Evolutionary conservation across 768 basidiomycete species (phyloP).

Genomic region (Tricholoma furcatifolium): DNA sequence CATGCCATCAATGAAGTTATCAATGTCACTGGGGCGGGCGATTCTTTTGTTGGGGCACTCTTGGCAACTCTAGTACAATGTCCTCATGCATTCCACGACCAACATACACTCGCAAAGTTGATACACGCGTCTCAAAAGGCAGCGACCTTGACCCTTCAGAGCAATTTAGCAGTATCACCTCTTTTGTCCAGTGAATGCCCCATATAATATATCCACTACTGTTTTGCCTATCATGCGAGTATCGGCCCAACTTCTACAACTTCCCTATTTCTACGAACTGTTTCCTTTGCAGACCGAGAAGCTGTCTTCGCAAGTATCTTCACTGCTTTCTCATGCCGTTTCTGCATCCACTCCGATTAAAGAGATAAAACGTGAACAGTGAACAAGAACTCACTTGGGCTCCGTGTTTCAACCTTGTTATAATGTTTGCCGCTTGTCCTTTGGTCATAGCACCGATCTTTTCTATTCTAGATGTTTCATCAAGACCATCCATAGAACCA

Average conservation of each 20-base stretch:
- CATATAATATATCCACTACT: background rate
- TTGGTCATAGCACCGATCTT: constrained; percentile 56
- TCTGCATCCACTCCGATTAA: constrained; percentile 33
- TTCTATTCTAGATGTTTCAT: constrained; percentile 22
- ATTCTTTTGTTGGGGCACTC: constrained; percentile 53
- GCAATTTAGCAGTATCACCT: constrained; percentile 65
- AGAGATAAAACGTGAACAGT: background rate
- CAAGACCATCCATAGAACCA: constrained; percentile 16
- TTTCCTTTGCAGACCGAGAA: constrained; percentile 45
- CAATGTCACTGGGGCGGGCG: constrained; percentile 77
- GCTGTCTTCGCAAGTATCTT: constrained; percentile 37
- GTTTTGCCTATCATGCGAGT: constrained; percentile 2
- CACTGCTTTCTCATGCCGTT: constrained; percentile 53
- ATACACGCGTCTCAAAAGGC: constrained; percentile 65
- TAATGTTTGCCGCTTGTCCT: constrained; percentile 78
- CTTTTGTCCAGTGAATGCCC: constrained; percentile 37
- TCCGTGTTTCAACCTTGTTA: constrained; percentile 76
- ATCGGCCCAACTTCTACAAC: constrained; percentile 63
- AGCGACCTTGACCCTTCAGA: constrained; percentile 58
- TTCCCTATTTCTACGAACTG: constrained; percentile 47
- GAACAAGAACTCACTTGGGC: constrained; percentile 49
- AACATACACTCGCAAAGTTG: constrained; percentile 37
- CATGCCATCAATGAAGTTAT: constrained; percentile 40
- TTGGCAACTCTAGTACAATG: constrained; percentile 60
- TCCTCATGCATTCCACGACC: constrained; percentile 45